Evolutionary conservation across 2,329 filamentous ascomycete genomes (phyloP), one percentile per base, ranked within the genome.

Genomic region (Fusarium keratoplasticum): DNA sequence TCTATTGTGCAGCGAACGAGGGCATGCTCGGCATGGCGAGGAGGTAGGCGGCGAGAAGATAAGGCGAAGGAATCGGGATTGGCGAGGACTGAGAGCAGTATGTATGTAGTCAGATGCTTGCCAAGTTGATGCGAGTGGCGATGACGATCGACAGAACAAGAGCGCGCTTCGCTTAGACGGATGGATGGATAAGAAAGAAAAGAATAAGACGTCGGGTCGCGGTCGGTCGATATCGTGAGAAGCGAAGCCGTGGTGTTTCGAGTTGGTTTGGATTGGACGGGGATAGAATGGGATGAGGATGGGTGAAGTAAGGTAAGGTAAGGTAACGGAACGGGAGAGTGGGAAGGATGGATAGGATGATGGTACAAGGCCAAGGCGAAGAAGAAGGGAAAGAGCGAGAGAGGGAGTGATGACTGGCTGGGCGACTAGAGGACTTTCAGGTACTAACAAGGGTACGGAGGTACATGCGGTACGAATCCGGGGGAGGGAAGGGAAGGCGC

Each of bases 1-100:
- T 82, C 79, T 82, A 82, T 80, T 79, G 78, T 75, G 72, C 76
- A 76, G 74, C 69, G 62, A 73, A 73, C 61, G 65, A 71, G 66
- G 69, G 76, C 71, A 75, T 72, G 69, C 66, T 77, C 70, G 75
- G 82, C 81, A 82, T 82, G 78, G 74, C 79, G 69, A 61, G 69
- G 63, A 38, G 42, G 47, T 65, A 59, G 57, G 64, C 60, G 67
- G 67, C 55, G 67, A 57, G 66, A 59, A 40, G 70, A 67, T 62
- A 52, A 64, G 67, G 58, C 54, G 50, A 73, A 69, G 71, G 42
- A 64, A 66, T 72, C 70, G 70, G 70, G 69, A 67, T 63, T 60
- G 60, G 61, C 66, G 72, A 72, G 65, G 44, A 52, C 69, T 60
- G 20, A 29, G 22, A n/a, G 18, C 25, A 52, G 25, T 27, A 52